Evolutionary conservation across 2,329 filamentous ascomycete genomes (phyloP), one percentile per base, ranked within the genome.

Genomic region (Paramyrothecium roridum): DNA sequence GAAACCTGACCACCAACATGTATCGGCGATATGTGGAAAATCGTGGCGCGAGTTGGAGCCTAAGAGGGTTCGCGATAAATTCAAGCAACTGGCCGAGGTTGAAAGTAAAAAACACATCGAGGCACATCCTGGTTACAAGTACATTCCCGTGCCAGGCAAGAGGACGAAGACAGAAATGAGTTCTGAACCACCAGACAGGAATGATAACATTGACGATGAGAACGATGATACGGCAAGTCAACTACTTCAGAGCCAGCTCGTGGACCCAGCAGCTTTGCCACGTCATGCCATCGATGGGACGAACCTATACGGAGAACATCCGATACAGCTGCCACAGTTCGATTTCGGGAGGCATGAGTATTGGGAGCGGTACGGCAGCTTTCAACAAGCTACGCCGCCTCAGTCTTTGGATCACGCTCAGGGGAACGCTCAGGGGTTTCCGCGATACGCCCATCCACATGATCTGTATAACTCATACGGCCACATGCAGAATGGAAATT

Each of bases 61-160:
- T 0, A 75, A 84, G n/a, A 79, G 84, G 47, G 72, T 97, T 56
- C 85, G 88, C 54, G 82, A 87, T 20, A 81, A 88, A 63, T 99
- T 91, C 76, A 90, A 89, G 67, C 78, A 85, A 17, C 87, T 90
- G 76, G 91, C 95, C 21, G 85, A 84, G 64, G 80, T 90, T 20
- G 95, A 98, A 73, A 84, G 92, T 48, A 81, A 86, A 62, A 96
- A 96, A 71, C 93, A 98, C 70, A 84, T 89, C 54, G 81, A 83
- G 53, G 92, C 93, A 2, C 91, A 96, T 63, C 95, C 95, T 0
- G 85, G 86, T 46, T 99, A 98, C 79, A 98, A 96, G 73, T 99
- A 98, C 75, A 89, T 90, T 2, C 93, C 93, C 2, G 87, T 88
- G 64, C 96, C 95, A 26, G 73, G 75, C 48, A 78, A 78, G 59